phyloP scores from a whole-genome alignment of 805 yeast species.

The Lipomyces orientalis region DNA sequence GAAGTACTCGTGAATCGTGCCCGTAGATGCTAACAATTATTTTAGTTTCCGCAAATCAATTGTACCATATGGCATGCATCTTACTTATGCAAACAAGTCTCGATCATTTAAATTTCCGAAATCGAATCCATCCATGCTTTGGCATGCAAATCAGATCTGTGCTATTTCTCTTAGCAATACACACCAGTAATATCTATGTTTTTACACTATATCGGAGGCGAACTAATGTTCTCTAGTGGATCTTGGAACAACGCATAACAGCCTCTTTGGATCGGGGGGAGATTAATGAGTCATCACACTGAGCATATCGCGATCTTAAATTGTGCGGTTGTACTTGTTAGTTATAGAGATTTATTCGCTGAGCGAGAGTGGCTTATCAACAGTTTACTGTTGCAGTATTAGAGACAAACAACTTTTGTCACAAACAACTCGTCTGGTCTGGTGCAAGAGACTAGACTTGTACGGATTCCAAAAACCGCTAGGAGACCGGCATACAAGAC shows the following conservation, averaged over 20 bases:
- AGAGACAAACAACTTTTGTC: no score
- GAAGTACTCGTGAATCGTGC: background rate
- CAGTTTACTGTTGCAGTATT: no score
- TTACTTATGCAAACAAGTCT: constrained; percentile 51
- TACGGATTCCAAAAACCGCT: no score
- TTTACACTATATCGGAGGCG: background rate
- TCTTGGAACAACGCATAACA: constrained; percentile 45
- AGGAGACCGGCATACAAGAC: no score
- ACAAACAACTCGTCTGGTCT: no score
- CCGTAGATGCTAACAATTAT: background rate
- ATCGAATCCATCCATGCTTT: constrained; percentile 44
- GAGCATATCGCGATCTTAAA: constrained; percentile 39
- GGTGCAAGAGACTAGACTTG: no score
- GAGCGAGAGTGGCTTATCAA: no score
- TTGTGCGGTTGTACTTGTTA: constrained; percentile 42
- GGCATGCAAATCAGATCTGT: constrained; percentile 52
- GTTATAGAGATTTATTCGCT: no score
- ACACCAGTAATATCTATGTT: constrained; percentile 34
- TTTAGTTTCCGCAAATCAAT: constrained; percentile 47
- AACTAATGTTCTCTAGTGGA: constrained; percentile 27
- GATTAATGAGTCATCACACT: constrained; percentile 41
- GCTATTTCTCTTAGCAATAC: constrained; percentile 47
- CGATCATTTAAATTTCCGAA: constrained; percentile 44
- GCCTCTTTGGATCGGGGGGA: constrained; percentile 44
- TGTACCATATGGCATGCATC: constrained; percentile 51